Evolutionary conservation across 306 rosid genomes (phyloP), one percentile per base, ranked within the genome.

Genomic region (Gastrolobium bilobum): DNA sequence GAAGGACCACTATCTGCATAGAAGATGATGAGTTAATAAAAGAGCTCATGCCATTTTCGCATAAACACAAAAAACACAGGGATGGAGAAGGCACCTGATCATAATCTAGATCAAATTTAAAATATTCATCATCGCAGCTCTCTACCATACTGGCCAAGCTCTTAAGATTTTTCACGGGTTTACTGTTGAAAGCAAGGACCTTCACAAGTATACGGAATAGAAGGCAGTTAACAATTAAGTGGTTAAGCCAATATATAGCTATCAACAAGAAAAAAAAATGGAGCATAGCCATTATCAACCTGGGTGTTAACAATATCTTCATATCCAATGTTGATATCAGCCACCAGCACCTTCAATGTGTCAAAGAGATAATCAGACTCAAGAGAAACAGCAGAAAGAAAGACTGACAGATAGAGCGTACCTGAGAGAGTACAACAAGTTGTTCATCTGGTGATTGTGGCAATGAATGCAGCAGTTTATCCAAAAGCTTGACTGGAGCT

Each of bases 401-500:
- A 53, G 64, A 81, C 46, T 2, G 44, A 72, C 48, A 56, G 73
- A 81, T 72, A 75, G 42, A 46, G n/a, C 75, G 46, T 43, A 95
- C 99, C 98, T 96, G 98, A 68, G 99, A 96, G 76, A 96, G 88
- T 73, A 91, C 99, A 26, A 96, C 89, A 35, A 96, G 90, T 80
- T 96, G 99, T 75, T 96, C 99, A 63, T 93, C 94, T 0, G 90
- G 96, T 20, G 96, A 90, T 77, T 93, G 87, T 53, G 92, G 93
- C 88, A 96, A 78, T 56, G 96, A 85, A 86, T 96, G 96, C 83
- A 93, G 76, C 82, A 91, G 84, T 78, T 91, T 96, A 85, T 96
- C 97, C 92, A 96, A 80, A 64, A 96, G 91, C 87, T 96, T 96
- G 46, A 96, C 96, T 2, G 99, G 99, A 71, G 99, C 96, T 84